A percentile compares a stretch with the other conserved stretches of the same genome.
These are phyloP conservation scores for Neurospora pannonica DNA, from an alignment of 495 filamentous ascomycete genomes.

Conservation along the genomic window DNA sequence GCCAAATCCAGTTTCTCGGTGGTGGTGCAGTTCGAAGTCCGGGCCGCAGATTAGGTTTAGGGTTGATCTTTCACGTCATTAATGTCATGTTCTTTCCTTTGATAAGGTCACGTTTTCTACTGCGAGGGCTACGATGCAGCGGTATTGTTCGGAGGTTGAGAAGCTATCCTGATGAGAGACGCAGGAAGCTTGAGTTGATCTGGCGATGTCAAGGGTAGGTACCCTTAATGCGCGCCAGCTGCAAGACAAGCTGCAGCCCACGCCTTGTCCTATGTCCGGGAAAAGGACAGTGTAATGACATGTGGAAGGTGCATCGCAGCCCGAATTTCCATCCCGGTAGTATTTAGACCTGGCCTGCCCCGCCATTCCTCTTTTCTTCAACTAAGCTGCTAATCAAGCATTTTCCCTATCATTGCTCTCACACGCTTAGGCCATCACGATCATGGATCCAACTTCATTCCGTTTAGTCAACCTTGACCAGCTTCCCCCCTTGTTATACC, in stretches of 20 bases:
- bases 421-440: background rate
- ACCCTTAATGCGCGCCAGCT: background rate
- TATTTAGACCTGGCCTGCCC: no score
- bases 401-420: background rate
- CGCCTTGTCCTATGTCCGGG: no score
- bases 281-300: no score
- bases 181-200: background rate
- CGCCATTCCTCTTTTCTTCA: background rate
- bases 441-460: background rate
- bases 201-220: background rate
- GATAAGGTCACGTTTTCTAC: background rate
- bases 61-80: background rate
- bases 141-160: background rate
- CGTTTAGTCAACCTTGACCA: background rate
- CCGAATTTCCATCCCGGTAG: no score
- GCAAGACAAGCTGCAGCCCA: background rate
- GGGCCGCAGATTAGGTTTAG: background rate
- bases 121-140: background rate
- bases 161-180: background rate
- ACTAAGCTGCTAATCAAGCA: background rate
- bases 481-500: background rate
- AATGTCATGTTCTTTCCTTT: background rate
- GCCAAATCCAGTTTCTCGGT: background rate
- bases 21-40: background rate
- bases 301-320: no score